Evolutionary conservation across 1,139 yeast species (phyloP), one percentile per base, ranked within the genome.

Genomic region (Magnusiomyces suaveolens): DNA sequence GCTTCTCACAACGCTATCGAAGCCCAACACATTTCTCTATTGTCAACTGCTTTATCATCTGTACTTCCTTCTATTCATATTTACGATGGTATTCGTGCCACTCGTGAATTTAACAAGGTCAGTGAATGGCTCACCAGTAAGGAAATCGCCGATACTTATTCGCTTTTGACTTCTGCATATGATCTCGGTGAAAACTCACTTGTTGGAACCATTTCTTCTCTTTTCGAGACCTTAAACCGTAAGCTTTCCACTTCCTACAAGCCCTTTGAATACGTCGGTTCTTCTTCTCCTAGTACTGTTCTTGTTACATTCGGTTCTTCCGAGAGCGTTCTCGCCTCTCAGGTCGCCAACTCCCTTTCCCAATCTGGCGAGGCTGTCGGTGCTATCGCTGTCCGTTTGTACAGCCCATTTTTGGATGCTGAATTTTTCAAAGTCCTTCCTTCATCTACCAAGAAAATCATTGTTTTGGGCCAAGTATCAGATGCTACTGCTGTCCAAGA

Each of bases 241-340:
- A 70, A 79, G 39, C 73, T 87, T 44, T 85, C 84, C 47, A 76
- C 83, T 16, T 67, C 73, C 33, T 83, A 83, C 66, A 73, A 79
- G 53, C 80, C 85, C 36, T 86, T 89, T 64, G 87, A 87, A 68
- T 87, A 84, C 69, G 69, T 68, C 57, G 96, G 96, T 54, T 72
- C 75, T 55, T 66, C 70, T 12, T 69, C 73, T 55, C 83, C 96
- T 8, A 79, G 79, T 50, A 79, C 84, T 36, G 87, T 90, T 18
- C 81, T 87, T 66, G 92, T 89, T 33, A 76, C 83, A 43, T 83
- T 84, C 64, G 96, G 96, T 32, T 76, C 94, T 23, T 72, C 80
- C 49, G 92, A 84, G 65, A 71, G 84, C 20, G 75, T 79, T 51
- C 72, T 81, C 59, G 76, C 87, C 46, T 63, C 77, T 47, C 70